Conservation (phyloP, 176 grass and related monocot genomes). For the Bromus sterilis region DNA sequence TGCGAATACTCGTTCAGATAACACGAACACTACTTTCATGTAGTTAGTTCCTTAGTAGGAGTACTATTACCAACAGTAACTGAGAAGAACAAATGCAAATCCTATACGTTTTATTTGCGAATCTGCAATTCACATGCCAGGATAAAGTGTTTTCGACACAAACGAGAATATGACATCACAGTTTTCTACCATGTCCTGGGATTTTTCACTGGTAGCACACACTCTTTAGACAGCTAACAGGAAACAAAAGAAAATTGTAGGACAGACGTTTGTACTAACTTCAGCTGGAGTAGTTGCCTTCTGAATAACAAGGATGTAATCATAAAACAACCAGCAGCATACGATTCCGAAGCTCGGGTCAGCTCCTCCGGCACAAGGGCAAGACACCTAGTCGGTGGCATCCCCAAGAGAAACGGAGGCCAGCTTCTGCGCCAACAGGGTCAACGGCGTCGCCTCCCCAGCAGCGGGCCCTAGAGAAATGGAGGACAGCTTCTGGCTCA, state of each 20-base stretch:
- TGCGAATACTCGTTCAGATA: not conserved
- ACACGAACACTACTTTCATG: not conserved
- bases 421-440: conserved; percentile 16
- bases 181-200: not conserved
- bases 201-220: conserved; percentile 7
- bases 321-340: conserved; percentile 9
- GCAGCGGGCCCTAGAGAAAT: not conserved
- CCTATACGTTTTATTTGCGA: not conserved
- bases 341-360: not conserved
- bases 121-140: not conserved
- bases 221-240: not conserved
- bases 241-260: not conserved
- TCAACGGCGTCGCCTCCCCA: not conserved
- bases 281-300: not conserved
- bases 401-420: conserved; percentile 24
- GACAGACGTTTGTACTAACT: not conserved
- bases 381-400: not conserved
- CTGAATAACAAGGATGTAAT: conserved; percentile 12
- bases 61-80: not conserved
- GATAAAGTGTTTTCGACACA: not conserved
- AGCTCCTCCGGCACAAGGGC: not conserved
- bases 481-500: conserved; percentile 30
- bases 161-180: not conserved
- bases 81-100: not conserved
- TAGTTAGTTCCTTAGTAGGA: not conserved